Evolutionary conservation across 106 monocot species (phyloP), one percentile per base, ranked within the genome.

Genomic region (Dactylorhiza incarnata): DNA sequence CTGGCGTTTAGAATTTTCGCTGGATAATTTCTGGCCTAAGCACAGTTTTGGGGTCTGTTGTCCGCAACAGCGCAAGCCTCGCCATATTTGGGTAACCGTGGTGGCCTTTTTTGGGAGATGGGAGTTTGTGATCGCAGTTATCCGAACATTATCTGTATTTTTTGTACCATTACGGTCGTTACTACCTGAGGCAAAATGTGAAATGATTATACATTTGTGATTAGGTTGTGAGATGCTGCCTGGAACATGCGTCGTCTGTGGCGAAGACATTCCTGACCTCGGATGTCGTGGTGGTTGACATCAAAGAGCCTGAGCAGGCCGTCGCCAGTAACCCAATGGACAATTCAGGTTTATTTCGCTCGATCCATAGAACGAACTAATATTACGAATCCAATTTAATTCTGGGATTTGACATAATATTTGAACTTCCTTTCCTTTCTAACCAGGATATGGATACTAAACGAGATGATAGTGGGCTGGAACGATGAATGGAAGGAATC

Each of bases 181-280:
- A n/a, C n/a, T n/a, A n/a, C n/a, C n/a, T n/a, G n/a, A n/a, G n/a
- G n/a, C 20, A 54, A 54, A 54, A 2, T 16, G 54, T 54, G 3
- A 54, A 3, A 4, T 54, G 37, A 15, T 54, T 54, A 54, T 54
- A 15, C 15, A 54, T 23, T 37, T 59, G 19, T 59, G 58, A 59
- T 47, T 65, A 87, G 87, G 87, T 87, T 52, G 87, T 87, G 73
- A 87, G 87, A 22, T 87, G 87, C 52, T 87, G 87, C 48, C 61
- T 87, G 79, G 87, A 87, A 72, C 87, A 87, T 54, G 87, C 87
- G 0, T 72, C 87, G 11, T 87, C 87, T 23, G 87, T 87, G 25
- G 87, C 84, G 0, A 84, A 77, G 73, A 87, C 87, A 4, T 87
- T 87, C 87, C 79, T 87, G 4, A 85, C 77, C 6, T 87, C 87